Conservation (phyloP, 2,329 filamentous ascomycete species). For the Diplocarpon mali region DNA sequence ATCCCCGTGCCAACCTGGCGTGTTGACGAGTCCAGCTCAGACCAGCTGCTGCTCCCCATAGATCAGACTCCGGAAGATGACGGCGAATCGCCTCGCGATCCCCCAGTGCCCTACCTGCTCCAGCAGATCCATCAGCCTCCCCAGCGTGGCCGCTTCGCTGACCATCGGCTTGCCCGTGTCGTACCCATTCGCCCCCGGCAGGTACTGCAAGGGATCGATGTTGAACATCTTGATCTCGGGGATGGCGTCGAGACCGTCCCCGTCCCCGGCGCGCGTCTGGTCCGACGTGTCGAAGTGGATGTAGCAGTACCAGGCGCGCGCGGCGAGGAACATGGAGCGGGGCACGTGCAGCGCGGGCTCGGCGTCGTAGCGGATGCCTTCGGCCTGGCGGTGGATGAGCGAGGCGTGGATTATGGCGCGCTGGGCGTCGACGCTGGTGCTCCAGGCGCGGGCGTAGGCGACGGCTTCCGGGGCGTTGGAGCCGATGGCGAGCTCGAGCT, state of each 20-base stretch:
- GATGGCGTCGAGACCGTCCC: slow-evolving; percentile 2
- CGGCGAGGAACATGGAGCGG: slow-evolving; percentile 10
- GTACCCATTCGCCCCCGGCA: slow-evolving; percentile 2
- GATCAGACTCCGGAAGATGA: neutral
- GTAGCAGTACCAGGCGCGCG: slow-evolving; percentile 4
- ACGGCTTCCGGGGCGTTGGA: slow-evolving; percentile 1
- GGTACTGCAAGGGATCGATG: slow-evolving; percentile 2
- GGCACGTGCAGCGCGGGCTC: slow-evolving; percentile 14
- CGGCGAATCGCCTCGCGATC: slow-evolving; percentile 1
- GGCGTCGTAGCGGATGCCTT: slow-evolving; percentile 6
- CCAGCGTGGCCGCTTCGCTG: slow-evolving; percentile 2
- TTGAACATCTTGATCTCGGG: slow-evolving; percentile 7
- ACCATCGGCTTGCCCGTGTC: slow-evolving; percentile 1
- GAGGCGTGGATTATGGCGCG: slow-evolving; percentile 13
- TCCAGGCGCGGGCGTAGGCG: slow-evolving; percentile 7
- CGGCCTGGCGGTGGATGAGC: slow-evolving; percentile 7
- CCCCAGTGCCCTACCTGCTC: slow-evolving; percentile 3
- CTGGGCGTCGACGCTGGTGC: slow-evolving; percentile 6
- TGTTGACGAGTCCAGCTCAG: too few relatives aligned
- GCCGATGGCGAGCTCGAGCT: slow-evolving; percentile 13
- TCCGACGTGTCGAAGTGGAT: slow-evolving; percentile 3
- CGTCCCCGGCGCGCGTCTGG: neutral
- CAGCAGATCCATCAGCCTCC: slow-evolving; percentile 1
- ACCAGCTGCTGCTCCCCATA: neutral
- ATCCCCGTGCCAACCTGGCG: neutral